Conservation (phyloP, 495 filamentous ascomycete genomes). For the Aspergillus heteromorphus region DNA sequence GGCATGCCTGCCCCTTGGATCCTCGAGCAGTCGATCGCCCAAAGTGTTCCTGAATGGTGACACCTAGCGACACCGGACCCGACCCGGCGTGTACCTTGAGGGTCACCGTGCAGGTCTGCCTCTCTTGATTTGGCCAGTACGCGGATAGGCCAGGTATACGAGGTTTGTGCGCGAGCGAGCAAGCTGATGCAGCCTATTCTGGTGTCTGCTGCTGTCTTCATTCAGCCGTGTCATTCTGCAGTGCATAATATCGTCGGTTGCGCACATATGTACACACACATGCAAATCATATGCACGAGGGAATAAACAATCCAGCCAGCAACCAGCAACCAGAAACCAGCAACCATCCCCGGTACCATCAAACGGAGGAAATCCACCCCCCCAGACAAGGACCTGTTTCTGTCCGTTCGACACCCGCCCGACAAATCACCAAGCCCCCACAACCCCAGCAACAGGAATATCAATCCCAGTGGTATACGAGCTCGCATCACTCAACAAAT, state of each 20-base stretch:
- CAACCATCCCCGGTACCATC: too few relatives aligned
- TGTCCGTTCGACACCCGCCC: too few relatives aligned
- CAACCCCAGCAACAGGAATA: constrained; percentile 37
- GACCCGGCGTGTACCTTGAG: too few relatives aligned
- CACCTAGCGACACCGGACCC: neutral
- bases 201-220: neutral
- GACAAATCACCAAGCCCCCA: constrained; percentile 40
- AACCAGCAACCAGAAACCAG: too few relatives aligned
- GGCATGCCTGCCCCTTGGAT: constrained; percentile 28
- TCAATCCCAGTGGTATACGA: constrained; percentile 35
- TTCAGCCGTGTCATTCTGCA: neutral
- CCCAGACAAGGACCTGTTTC: too few relatives aligned
- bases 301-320: too few relatives aligned
- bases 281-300: too few relatives aligned
- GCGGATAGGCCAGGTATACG: constrained; percentile 1
- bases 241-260: neutral
- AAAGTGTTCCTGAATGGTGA: neutral
- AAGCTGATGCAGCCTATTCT: neutral
- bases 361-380: too few relatives aligned
- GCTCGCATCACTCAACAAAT: constrained; percentile 28
- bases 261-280: neutral
- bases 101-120: neutral
- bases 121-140: neutral
- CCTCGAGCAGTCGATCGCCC: neutral
- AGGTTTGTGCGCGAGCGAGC: neutral